Percentiles rank a stretch among this genome's conserved stretches.
Evolutionary conservation across 345 rosid genomes (phyloP).

Genomic region (Nasturtium officinale): DNA sequence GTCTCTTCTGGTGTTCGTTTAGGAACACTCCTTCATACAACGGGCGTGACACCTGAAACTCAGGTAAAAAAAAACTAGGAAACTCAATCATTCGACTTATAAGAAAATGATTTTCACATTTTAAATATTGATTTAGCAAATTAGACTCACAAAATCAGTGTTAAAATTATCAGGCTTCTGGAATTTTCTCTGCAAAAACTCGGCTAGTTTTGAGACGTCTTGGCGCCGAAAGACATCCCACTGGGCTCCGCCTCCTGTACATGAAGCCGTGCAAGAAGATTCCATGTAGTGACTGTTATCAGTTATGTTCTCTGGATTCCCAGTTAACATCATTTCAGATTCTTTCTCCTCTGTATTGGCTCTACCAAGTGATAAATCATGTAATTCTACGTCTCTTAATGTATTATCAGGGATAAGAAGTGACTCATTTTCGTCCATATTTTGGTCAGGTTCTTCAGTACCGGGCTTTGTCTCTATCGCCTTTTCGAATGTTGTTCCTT

Average conservation of each 20-base stretch:
- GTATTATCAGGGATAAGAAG: constrained; percentile 16
- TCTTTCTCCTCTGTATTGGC: constrained; percentile 26
- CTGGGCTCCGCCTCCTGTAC: constrained; percentile 55
- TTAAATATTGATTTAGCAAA: constrained; percentile 22
- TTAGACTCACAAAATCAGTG: constrained; percentile 56
- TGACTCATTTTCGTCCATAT: constrained; percentile 31
- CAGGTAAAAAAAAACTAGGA: constrained; percentile 34
- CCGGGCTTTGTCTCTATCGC: constrained; percentile 1
- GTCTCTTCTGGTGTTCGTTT: constrained; percentile 59
- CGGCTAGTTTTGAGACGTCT: constrained; percentile 71
- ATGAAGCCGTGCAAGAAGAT: constrained; percentile 36
- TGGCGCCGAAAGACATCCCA: constrained; percentile 90
- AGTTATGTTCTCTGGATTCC: constrained; percentile 11
- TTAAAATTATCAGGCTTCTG: constrained; percentile 40
- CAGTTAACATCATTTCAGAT: constrained; percentile 26
- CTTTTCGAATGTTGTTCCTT: constrained; percentile 26
- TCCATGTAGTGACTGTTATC: constrained; percentile 14
- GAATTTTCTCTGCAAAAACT: constrained; percentile 53
- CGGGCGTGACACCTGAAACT: constrained; percentile 57
- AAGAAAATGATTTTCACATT: constrained; percentile 1
- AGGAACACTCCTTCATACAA: constrained; percentile 70
- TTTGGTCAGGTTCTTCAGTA: constrained; percentile 20
- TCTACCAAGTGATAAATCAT: constrained; percentile 30
- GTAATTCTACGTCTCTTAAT: constrained; percentile 20
- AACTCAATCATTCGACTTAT: constrained; percentile 10